Evolutionary conservation across 768 basidiomycete genomes (phyloP).

Genomic region (Mrakia hoshinonis): DNA sequence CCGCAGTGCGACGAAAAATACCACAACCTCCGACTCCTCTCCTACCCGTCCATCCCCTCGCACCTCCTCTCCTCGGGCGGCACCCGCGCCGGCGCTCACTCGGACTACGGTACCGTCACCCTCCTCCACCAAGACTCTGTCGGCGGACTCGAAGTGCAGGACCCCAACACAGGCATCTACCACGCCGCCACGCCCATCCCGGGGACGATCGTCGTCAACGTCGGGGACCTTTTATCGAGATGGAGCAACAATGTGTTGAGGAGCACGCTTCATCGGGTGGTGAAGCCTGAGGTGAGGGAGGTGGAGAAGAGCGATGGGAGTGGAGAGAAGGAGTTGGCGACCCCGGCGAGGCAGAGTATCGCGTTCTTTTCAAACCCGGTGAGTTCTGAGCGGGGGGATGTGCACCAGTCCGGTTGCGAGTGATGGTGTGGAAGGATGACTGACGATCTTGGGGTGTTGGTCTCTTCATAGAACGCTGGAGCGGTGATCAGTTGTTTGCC

Average conservation of each 20-base stretch:
- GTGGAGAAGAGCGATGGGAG: constrained; percentile 45
- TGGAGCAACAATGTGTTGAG: constrained; percentile 25
- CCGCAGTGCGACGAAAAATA: constrained; percentile 51
- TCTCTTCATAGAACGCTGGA: constrained; percentile 47
- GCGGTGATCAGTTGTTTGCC: constrained; percentile 63
- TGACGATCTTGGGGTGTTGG: background rate
- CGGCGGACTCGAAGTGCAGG: constrained; percentile 72
- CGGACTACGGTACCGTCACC: constrained; percentile 74
- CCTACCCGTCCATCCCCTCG: constrained; percentile 67
- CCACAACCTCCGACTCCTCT: constrained; percentile 71
- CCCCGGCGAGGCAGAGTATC: constrained; percentile 62
- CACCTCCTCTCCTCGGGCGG: constrained; percentile 57
- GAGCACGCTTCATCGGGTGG: constrained; percentile 67
- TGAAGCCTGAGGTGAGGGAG: constrained; percentile 52
- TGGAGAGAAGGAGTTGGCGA: constrained; percentile 47
- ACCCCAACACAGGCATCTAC: constrained; percentile 64
- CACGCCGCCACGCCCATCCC: constrained; percentile 67
- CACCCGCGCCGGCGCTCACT: constrained; percentile 73
- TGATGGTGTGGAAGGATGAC: too few species aligned
- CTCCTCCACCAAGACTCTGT: constrained; percentile 72
- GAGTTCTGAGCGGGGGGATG: background rate
- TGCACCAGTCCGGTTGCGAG: background rate
- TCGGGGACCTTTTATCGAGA: constrained; percentile 59
- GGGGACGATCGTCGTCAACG: constrained; percentile 72
- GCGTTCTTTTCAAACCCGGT: constrained; percentile 77